Percentiles rank a stretch among this genome's conserved stretches.
Conservation (phyloP, 106 monocot species). For the Dactylorhiza incarnata region DNA sequence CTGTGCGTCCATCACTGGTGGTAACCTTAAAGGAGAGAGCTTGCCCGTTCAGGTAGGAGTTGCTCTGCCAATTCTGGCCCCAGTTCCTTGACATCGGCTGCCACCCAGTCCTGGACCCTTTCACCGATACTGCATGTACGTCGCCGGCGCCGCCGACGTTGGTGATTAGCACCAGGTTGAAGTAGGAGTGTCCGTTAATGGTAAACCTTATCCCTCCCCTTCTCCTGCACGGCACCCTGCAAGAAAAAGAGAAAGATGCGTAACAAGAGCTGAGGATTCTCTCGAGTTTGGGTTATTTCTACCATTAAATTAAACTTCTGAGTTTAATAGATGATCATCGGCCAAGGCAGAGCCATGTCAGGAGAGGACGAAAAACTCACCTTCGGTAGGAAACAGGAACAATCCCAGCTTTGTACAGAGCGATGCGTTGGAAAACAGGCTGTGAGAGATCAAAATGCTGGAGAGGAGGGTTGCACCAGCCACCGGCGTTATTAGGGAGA, state of each 20-base stretch:
- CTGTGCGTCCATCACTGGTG: conserved; percentile 30
- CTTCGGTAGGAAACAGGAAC: conserved; percentile 55
- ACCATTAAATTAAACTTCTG: not conserved
- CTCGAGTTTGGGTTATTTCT: not conserved
- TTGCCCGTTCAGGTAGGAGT: conserved; percentile 35
- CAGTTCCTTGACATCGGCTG: conserved; percentile 58
- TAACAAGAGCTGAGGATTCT: not conserved
- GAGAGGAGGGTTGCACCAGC: conserved; percentile 59
- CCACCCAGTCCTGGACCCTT: conserved; percentile 49
- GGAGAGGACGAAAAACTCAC: conserved; percentile 5
- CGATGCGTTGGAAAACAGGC: conserved; percentile 42
- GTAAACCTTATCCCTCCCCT: conserved; percentile 59
- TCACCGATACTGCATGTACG: conserved; percentile 35
- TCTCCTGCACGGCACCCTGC: conserved; percentile 51
- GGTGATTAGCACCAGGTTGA: conserved; percentile 55
- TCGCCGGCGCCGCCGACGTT: conserved; percentile 55
- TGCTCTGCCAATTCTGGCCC: conserved; percentile 69
- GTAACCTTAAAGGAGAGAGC: conserved; percentile 47
- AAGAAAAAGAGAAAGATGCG: not conserved
- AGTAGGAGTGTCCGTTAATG: conserved; percentile 62
- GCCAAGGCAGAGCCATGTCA: not conserved
- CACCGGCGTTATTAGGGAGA: conserved; percentile 43
- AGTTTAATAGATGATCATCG: not conserved
- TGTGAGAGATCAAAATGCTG: conserved; percentile 50
- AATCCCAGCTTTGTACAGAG: conserved; percentile 33